A percentile compares a stretch with the other conserved stretches of the same genome.
phyloP scores from a whole-genome alignment of 441 rosid genomes.

The Syzygium malaccense region DNA sequence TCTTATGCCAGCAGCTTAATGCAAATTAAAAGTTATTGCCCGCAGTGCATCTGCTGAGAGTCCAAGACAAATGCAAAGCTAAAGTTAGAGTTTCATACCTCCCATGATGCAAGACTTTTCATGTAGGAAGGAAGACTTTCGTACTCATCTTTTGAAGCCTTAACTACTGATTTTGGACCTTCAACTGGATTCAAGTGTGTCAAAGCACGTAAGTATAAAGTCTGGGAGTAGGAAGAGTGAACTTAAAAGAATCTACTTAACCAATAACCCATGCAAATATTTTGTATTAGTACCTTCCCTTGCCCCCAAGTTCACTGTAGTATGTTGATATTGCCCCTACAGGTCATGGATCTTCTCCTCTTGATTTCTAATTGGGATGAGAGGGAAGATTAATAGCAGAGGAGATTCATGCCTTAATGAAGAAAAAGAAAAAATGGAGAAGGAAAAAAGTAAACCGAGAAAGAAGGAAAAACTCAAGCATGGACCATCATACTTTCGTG shows the following conservation, averaged over 20 bases:
- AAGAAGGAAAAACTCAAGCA: neutral
- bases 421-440: neutral
- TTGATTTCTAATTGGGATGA: slow-evolving; percentile 2
- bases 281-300: slow-evolving; percentile 30
- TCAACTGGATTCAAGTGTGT: slow-evolving; percentile 7
- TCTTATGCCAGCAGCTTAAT: neutral
- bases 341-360: slow-evolving; percentile 14
- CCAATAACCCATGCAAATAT: neutral
- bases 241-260: neutral
- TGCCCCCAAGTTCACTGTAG: slow-evolving; percentile 9
- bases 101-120: slow-evolving; percentile 74
- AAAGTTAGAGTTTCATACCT: slow-evolving; percentile 37
- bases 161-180: slow-evolving; percentile 18
- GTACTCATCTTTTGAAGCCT: slow-evolving; percentile 44
- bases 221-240: neutral
- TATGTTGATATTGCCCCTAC: slow-evolving; percentile 6
- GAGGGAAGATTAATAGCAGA: neutral
- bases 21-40: neutral
- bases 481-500: slow-evolving; percentile 33
- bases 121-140: slow-evolving; percentile 68
- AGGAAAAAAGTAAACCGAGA: neutral
- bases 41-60: neutral
- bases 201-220: neutral
- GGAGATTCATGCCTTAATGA: neutral
- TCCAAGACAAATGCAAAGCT: neutral